Conservation (phyloP, 2,329 filamentous ascomycete species). For the Pyrenochaeta sp. region DNA sequence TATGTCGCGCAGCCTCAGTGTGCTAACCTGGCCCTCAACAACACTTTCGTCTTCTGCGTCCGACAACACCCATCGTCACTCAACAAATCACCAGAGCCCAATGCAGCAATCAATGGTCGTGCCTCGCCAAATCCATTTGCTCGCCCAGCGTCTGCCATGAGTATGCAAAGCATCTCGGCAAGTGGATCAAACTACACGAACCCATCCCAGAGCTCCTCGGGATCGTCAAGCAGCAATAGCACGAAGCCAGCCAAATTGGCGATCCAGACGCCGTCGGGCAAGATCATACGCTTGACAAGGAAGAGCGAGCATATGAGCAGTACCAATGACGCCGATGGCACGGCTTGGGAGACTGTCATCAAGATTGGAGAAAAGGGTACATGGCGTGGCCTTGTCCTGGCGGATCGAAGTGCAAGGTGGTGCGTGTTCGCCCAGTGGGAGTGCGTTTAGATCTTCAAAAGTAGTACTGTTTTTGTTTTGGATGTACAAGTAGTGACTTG, state of each 20-base stretch:
- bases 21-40: conserved; percentile 85
- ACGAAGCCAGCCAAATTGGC: conserved; percentile 92
- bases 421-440: conserved; percentile 91
- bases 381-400: conserved; percentile 83
- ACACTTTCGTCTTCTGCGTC: conserved; percentile 96
- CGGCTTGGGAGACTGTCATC: conserved; percentile 88
- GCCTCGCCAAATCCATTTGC: conserved; percentile 61
- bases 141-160: conserved; percentile 67
- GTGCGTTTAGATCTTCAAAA: conserved; percentile 28
- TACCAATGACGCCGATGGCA: conserved; percentile 71
- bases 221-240: conserved; percentile 64
- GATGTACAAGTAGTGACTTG: conserved; percentile 2
- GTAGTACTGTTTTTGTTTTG: background rate
- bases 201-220: conserved; percentile 65
- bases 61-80: conserved; percentile 84
- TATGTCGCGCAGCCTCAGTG: conserved; percentile 98
- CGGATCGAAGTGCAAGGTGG: conserved; percentile 84
- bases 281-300: conserved; percentile 87
- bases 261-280: conserved; percentile 91
- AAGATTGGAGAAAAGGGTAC: conserved; percentile 84
- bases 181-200: conserved; percentile 62
- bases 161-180: conserved; percentile 65
- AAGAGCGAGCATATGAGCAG: conserved; percentile 73
- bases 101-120: conserved; percentile 52
- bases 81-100: conserved; percentile 42